Evolutionary conservation across 2,329 filamentous ascomycete species (phyloP).

Genomic region (Elsinoe necatrix): DNA sequence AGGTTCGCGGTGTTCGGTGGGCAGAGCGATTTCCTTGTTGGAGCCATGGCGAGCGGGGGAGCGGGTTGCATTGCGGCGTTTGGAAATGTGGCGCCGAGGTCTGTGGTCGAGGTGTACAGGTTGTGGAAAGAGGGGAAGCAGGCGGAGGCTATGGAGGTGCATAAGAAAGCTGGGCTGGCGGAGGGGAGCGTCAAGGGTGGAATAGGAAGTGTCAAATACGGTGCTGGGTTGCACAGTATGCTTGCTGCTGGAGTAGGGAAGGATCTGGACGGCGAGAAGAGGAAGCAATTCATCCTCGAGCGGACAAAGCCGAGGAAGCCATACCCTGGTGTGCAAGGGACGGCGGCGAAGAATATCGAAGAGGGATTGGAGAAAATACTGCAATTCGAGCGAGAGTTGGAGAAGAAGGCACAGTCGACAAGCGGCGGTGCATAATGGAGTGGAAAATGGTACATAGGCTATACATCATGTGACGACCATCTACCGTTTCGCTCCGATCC

Average conservation of each 20-base stretch:
- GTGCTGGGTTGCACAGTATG: constrained; percentile 33
- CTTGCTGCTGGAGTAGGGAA: not conserved
- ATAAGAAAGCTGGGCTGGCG: constrained; percentile 54
- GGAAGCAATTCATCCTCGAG: not conserved
- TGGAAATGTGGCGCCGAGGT: constrained; percentile 48
- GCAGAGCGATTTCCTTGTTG: constrained; percentile 57
- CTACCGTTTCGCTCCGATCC: constrained; percentile 2
- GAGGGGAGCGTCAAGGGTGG: constrained; percentile 59
- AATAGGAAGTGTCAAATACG: constrained; percentile 61
- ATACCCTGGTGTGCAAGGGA: not conserved
- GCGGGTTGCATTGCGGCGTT: constrained; percentile 46
- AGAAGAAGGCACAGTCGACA: constrained; percentile 3
- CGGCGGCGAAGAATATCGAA: constrained; percentile 6
- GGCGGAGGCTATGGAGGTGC: constrained; percentile 52
- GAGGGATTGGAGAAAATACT: not conserved
- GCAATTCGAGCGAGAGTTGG: not conserved
- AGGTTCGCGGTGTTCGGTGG: constrained; percentile 59
- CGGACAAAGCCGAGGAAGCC: constrained; percentile 12
- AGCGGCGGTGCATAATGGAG: not conserved
- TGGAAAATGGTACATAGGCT: not conserved
- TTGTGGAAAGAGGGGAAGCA: constrained; percentile 52
- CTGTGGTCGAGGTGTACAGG: constrained; percentile 50
- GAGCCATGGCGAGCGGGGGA: constrained; percentile 40
- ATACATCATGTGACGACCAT: not conserved
- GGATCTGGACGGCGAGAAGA: not conserved